Base-by-base conservation (phyloP, 257 asterid species). In the Solanum pinnatisectum region DNA sequence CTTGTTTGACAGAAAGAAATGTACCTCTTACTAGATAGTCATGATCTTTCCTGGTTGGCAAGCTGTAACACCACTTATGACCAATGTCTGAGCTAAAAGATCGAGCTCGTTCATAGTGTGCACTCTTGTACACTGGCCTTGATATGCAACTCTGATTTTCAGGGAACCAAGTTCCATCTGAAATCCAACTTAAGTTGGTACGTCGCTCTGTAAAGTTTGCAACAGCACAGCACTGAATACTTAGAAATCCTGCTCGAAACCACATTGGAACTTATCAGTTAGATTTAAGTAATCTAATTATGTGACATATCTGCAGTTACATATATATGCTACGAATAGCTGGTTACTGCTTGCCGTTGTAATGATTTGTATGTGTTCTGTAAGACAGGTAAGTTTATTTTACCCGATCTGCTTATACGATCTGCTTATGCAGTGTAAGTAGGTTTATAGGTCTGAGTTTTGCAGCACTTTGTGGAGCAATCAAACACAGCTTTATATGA, bases 21-120 rank as follows among this genome's bases (percentile, higher is more conserved):
- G 92, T 92, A 37, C 93, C 94, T 82, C 96, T 91, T 44, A 93
- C 76, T 83, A 93, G n/a, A 84, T 94, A 94, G 74, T 85, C 91
- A 87, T 88, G 89, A 60, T 79, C 92, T 42, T 35, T 93, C 86
- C 40, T 67, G 84, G 96, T 91, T 25, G 92, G 89, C 85, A 94
- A 88, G 85, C 68, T 88, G 85, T 91, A 93, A 83, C 95, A 94
- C 95, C 95, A 93, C 88, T 94, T 93, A 73, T 72, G 86, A 44
- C 89, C 89, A 30, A 90, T 79, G 27, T 88, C 87, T 68, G 91
- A 89, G 86, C 78, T 88, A 82, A 93, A 94, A 76, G 83, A 86
- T 52, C 95, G 88, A 65, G 94, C 89, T 86, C 78, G 88, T 49
- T 83, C 89, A 36, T 89, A 85, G 36, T 85, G 87, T 86, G 84